phyloP scores from a whole-genome alignment of 1,139 yeast genomes.

The Petasospora fabianii region DNA sequence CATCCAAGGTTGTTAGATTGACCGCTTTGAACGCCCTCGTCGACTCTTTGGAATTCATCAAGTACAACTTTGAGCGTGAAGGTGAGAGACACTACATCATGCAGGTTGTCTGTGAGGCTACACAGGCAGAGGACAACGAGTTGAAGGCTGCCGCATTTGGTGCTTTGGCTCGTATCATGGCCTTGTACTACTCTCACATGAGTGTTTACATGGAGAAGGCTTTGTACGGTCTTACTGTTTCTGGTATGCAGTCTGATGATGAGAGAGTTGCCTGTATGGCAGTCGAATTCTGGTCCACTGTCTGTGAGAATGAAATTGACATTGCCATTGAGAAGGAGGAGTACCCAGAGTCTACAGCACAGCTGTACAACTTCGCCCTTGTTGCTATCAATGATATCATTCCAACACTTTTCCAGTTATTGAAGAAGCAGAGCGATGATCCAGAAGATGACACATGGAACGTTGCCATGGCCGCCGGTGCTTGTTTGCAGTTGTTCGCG shows the following conservation, averaged over 20 bases:
- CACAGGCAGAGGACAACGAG: conserved; percentile 79
- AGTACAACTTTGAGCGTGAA: conserved; percentile 82
- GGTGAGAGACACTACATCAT: conserved; percentile 94
- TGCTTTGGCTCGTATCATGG: conserved; percentile 90
- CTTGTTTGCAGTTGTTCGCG: conserved; percentile 91
- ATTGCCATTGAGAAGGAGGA: conserved; percentile 68
- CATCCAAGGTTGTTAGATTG: conserved; percentile 68
- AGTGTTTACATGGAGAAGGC: conserved; percentile 97
- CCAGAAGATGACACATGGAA: conserved; percentile 95
- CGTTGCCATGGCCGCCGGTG: conserved; percentile 98
- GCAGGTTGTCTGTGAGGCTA: conserved; percentile 99
- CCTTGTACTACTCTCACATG: conserved; percentile 85
- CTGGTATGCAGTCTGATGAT: conserved; percentile 83
- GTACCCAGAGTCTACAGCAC: conserved; percentile 41
- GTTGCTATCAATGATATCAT: conserved; percentile 81
- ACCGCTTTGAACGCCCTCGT: conserved; percentile 92
- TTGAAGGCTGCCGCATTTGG: conserved; percentile 95
- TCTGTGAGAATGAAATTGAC: conserved; percentile 93
- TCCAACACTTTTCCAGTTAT: conserved; percentile 75
- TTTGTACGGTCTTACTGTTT: conserved; percentile 79
- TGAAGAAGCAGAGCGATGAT: conserved; percentile 88
- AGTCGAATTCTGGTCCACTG: conserved; percentile 96
- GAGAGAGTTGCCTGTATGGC: conserved; percentile 97
- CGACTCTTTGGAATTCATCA: conserved; percentile 86
- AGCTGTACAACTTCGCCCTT: conserved; percentile 69